Evolutionary conservation across 2,329 filamentous ascomycete species (phyloP).

Genomic region (Aspergillus ochraceoroseus): DNA sequence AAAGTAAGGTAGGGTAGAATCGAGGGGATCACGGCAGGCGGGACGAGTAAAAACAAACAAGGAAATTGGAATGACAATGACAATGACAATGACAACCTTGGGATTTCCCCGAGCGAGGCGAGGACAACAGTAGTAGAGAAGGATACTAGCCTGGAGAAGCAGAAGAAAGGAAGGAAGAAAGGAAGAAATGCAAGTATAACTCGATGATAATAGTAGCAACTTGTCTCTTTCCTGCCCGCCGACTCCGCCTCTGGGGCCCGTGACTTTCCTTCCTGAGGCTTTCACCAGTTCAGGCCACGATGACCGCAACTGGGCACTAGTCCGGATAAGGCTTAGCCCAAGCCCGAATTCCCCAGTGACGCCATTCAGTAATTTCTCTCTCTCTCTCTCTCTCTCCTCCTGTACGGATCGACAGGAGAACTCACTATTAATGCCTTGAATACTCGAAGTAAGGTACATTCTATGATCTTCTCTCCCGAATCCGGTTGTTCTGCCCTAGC

Average conservation of each 20-base stretch:
- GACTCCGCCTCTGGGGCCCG: conserved; percentile 15
- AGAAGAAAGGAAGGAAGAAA: conserved; percentile 6
- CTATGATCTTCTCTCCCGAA: conserved; percentile 12
- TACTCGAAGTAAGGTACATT: conserved; percentile 6
- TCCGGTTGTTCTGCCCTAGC: conserved; percentile 3
- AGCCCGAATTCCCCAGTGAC: conserved; percentile 17
- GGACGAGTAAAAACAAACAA: too few relatives aligned
- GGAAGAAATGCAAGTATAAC: conserved; percentile 8
- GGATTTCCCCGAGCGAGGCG: too few relatives aligned
- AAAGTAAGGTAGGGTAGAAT: too few relatives aligned
- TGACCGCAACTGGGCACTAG: conserved; percentile 35
- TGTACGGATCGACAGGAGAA: background rate
- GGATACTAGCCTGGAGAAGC: too few relatives aligned
- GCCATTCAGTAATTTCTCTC: conserved; percentile 10
- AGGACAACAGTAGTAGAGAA: too few relatives aligned
- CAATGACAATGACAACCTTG: too few relatives aligned
- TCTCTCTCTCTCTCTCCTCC: background rate
- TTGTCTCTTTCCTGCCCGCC: too few relatives aligned
- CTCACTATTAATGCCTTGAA: conserved; percentile 6
- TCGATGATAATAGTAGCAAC: too few relatives aligned
- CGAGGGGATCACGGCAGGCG: too few relatives aligned
- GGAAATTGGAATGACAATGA: too few relatives aligned
- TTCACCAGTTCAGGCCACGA: conserved; percentile 39
- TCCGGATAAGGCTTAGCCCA: conserved; percentile 29
- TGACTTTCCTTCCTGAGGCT: conserved; percentile 19